Evolutionary conservation across 345 rosid genomes (phyloP).

Genomic region (Syzygium oleosum): DNA sequence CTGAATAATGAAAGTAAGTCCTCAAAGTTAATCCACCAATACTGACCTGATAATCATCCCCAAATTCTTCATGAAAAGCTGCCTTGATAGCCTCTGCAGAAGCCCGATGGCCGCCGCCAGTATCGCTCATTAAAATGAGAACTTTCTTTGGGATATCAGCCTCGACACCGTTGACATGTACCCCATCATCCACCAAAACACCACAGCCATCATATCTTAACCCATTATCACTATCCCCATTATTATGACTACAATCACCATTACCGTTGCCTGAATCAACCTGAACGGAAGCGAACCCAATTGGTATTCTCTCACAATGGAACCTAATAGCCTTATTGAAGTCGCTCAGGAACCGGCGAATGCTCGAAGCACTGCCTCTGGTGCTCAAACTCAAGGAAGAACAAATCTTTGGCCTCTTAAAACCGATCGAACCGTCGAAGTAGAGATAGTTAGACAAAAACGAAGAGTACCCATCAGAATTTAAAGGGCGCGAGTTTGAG

Average conservation of each 20-base stretch:
- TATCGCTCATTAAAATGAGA: constrained; percentile 97
- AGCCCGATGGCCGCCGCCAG: constrained; percentile 98
- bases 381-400: constrained; percentile 39
- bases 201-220: constrained; percentile 38
- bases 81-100: constrained; percentile 97
- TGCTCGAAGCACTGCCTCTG: constrained; percentile 28
- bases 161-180: constrained; percentile 44
- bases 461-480: constrained; percentile 39
- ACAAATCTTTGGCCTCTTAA: constrained; percentile 19
- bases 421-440: constrained; percentile 27
- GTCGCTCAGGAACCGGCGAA: constrained; percentile 40
- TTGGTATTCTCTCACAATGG: constrained; percentile 73
- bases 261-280: constrained; percentile 31
- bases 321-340: constrained; percentile 57
- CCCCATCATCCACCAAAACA: constrained; percentile 50
- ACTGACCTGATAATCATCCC: constrained; percentile 90
- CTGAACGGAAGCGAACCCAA: constrained; percentile 67
- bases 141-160: constrained; percentile 60
- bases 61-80: constrained; percentile 77
- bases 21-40: neutral
- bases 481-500: constrained; percentile 19
- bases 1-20: neutral
- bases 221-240: constrained; percentile 15
- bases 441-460: constrained; percentile 42
- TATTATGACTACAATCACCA: neutral